Evolutionary conservation across 129 eudicot species (phyloP).

Genomic region (Logfia minima): DNA sequence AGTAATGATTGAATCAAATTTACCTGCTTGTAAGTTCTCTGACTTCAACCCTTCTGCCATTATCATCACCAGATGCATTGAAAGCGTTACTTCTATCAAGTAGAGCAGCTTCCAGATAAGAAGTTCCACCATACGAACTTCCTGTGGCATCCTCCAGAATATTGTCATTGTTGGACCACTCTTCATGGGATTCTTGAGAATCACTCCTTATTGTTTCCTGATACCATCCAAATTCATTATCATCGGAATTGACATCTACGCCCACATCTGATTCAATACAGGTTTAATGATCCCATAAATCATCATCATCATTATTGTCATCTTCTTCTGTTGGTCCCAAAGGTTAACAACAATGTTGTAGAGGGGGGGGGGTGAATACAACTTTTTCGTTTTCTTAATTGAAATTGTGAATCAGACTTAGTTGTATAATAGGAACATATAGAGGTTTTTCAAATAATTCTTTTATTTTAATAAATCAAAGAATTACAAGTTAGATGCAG

Average conservation of each 20-base stretch:
- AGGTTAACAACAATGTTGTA: too few species aligned
- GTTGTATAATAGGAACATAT: too few species aligned
- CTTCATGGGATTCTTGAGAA: constrained; percentile 48
- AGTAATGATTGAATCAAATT: background rate
- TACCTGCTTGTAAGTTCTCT: constrained; percentile 82
- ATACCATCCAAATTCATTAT: constrained; percentile 26
- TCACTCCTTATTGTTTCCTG: constrained; percentile 35
- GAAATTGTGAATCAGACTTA: too few species aligned
- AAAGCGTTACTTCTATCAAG: constrained; percentile 41
- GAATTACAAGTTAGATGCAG: too few species aligned
- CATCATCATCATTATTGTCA: background rate
- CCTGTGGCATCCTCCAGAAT: constrained; percentile 39
- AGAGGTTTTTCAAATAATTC: too few species aligned
- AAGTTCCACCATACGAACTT: constrained; percentile 40
- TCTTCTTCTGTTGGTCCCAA: too few species aligned
- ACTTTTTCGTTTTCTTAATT: too few species aligned
- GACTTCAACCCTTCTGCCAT: constrained; percentile 50
- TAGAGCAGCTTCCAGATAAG: constrained; percentile 33
- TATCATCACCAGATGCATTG: constrained; percentile 56
- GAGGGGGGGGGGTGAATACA: too few species aligned
- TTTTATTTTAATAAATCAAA: too few species aligned
- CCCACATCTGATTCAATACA: constrained; percentile 25
- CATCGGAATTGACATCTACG: constrained; percentile 23
- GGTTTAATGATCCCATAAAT: constrained; percentile 35
- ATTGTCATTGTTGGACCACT: constrained; percentile 32